Evolutionary conservation across 2,329 filamentous ascomycete genomes (phyloP).

Genomic region (Aspergillus ustus): DNA sequence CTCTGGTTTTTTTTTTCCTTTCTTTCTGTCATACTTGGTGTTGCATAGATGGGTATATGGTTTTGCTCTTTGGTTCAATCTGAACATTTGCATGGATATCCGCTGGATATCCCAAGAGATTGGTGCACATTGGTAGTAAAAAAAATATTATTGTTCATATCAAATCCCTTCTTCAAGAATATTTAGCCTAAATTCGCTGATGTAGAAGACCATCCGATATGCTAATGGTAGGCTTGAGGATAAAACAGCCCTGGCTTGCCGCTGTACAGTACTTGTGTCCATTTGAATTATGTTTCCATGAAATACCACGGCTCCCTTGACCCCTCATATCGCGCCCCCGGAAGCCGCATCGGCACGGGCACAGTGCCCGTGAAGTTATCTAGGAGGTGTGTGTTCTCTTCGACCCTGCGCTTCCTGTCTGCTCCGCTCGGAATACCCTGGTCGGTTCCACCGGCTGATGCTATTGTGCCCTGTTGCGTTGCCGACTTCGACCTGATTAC

Average conservation of each 20-base stretch:
- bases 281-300: conserved; percentile 14
- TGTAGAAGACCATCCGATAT: background rate
- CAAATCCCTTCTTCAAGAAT: background rate
- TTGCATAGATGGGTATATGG: background rate
- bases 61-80: background rate
- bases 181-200: background rate
- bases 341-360: conserved; percentile 52
- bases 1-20: no score
- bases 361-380: conserved; percentile 44
- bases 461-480: background rate
- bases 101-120: background rate
- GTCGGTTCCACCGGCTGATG: background rate
- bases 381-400: conserved; percentile 22
- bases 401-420: conserved; percentile 33
- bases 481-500: conserved; percentile 40
- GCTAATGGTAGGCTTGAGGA: background rate
- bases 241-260: background rate
- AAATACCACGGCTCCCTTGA: conserved; percentile 32
- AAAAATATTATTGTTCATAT: background rate
- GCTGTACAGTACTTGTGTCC: background rate
- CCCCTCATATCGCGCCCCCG: conserved; percentile 30
- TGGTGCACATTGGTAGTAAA: background rate
- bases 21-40: background rate
- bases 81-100: background rate
- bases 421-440: background rate